Evolutionary conservation across 495 filamentous ascomycete species (phyloP).

Genomic region (Xylaria telfairii): DNA sequence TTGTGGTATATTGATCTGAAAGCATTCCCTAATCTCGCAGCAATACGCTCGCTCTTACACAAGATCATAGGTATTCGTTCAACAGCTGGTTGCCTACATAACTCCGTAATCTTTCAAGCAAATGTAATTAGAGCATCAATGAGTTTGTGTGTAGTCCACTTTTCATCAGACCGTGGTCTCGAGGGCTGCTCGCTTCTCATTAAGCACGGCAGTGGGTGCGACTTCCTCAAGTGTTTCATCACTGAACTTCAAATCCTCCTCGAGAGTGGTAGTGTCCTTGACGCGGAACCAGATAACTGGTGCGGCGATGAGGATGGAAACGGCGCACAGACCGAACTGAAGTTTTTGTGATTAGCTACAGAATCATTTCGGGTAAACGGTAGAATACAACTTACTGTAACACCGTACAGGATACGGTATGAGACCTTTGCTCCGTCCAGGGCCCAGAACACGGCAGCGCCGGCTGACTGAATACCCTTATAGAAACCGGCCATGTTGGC

Average conservation of each 20-base stretch:
- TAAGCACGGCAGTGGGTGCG: slow-evolving; percentile 21
- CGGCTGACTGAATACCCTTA: slow-evolving; percentile 90
- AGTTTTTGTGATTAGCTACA: slow-evolving; percentile 44
- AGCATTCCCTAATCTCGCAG: background rate
- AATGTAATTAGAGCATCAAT: background rate
- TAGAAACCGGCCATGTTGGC: slow-evolving; percentile 96
- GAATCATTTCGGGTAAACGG: background rate
- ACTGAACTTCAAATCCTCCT: slow-evolving; percentile 81
- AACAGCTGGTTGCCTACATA: background rate
- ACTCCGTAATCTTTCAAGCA: background rate
- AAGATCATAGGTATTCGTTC: background rate
- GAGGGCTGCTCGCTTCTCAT: slow-evolving; percentile 29
- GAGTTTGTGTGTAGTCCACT: background rate
- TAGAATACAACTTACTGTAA: slow-evolving; percentile 43
- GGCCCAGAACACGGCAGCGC: slow-evolving; percentile 84
- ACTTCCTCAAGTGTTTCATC: slow-evolving; percentile 80
- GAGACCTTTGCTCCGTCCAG: slow-evolving; percentile 68
- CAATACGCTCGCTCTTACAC: background rate
- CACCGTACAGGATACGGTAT: slow-evolving; percentile 68
- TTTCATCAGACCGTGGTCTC: slow-evolving; percentile 16
- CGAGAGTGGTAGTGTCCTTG: slow-evolving; percentile 71
- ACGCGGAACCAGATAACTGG: slow-evolving; percentile 82
- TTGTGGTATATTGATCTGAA: slow-evolving; percentile 5
- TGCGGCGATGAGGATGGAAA: slow-evolving; percentile 73
- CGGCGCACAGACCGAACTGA: slow-evolving; percentile 76